Percentiles rank a stretch among this genome's conserved stretches.
These are phyloP conservation scores for Zasmidium cellare DNA, from an alignment of 2,329 filamentous ascomycete genomes.

Conservation along the genomic window DNA sequence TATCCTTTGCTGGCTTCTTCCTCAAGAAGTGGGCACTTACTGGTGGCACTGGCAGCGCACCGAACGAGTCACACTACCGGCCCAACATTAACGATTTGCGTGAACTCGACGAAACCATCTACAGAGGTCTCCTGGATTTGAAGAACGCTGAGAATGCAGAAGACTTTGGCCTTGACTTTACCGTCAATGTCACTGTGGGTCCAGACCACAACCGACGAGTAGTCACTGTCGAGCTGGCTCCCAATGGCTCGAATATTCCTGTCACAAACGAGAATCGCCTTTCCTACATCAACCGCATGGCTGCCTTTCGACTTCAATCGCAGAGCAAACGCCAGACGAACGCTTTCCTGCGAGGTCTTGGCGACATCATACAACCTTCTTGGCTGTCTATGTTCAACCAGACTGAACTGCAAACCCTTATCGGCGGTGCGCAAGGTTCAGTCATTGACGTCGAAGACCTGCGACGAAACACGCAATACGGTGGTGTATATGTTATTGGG, in stretches of 20 bases:
- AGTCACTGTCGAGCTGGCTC: slow-evolving; percentile 72
- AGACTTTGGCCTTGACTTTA: slow-evolving; percentile 84
- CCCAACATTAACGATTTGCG: slow-evolving; percentile 93
- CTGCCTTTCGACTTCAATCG: slow-evolving; percentile 77
- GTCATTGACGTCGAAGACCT: slow-evolving; percentile 87
- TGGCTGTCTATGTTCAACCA: slow-evolving; percentile 99
- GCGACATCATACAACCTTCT: slow-evolving; percentile 81
- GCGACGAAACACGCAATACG: slow-evolving; percentile 79
- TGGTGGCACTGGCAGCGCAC: slow-evolving; percentile 61
- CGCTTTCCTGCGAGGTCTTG: slow-evolving; percentile 83
- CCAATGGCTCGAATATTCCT: slow-evolving; percentile 70
- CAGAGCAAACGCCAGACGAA: slow-evolving; percentile 81
- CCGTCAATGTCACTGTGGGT: slow-evolving; percentile 69
- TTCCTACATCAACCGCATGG: slow-evolving; percentile 91
- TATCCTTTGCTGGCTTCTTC: slow-evolving; percentile 93
- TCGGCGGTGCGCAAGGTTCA: slow-evolving; percentile 71
- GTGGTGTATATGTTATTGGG: slow-evolving; percentile 85
- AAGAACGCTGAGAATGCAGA: slow-evolving; percentile 85
- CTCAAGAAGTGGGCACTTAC: slow-evolving; percentile 90
- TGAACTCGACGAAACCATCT: slow-evolving; percentile 86
- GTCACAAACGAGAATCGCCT: slow-evolving; percentile 92
- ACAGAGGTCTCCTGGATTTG: slow-evolving; percentile 76
- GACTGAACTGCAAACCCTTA: slow-evolving; percentile 85
- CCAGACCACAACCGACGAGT: slow-evolving; percentile 51
- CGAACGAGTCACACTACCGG: slow-evolving; percentile 72